These are phyloP conservation scores for Saccharomyces hybrid DNA, from an alignment of 1,139 yeast genomes.

Conservation along the genomic window DNA sequence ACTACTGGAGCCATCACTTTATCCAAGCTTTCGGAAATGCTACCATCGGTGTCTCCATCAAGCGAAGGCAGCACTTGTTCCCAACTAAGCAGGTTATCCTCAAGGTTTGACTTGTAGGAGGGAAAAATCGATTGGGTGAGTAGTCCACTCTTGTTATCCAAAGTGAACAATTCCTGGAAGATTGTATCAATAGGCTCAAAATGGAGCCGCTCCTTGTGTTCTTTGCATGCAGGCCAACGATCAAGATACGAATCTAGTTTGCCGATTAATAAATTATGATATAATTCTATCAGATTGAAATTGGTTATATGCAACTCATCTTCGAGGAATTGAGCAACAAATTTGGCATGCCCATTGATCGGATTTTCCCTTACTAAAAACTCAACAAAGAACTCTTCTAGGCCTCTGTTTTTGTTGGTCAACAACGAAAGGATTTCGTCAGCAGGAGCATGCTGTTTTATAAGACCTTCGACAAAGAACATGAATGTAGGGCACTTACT, in stretches of 20 bases:
- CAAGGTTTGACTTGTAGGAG: conserved; percentile 25
- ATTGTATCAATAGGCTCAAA: conserved; percentile 30
- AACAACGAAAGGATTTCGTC: conserved; percentile 25
- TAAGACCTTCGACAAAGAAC: conserved; percentile 34
- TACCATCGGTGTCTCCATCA: conserved; percentile 4
- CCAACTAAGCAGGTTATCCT: conserved; percentile 29
- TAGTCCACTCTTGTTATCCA: conserved; percentile 30
- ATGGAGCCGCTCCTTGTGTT: conserved; percentile 16
- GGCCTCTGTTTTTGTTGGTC: conserved; percentile 19
- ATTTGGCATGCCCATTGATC: conserved; percentile 28
- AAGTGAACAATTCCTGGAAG: conserved; percentile 29
- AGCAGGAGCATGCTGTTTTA: conserved; percentile 23
- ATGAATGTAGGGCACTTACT: conserved; percentile 43
- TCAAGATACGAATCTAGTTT: conserved; percentile 20
- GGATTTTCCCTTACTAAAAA: conserved; percentile 32
- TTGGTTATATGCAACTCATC: conserved; percentile 21
- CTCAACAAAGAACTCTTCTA: conserved; percentile 30
- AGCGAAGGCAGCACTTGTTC: conserved; percentile 16
- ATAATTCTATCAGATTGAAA: conserved; percentile 28
- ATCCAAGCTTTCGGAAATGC: conserved; percentile 18
- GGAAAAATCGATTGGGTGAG: conserved; percentile 30
- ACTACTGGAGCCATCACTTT: conserved; percentile 42
- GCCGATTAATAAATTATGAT: conserved; percentile 25
- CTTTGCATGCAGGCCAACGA: conserved; percentile 24
- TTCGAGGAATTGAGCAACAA: conserved; percentile 24